Conservation (phyloP, 495 filamentous ascomycete species). For the Glonium stellatum region DNA sequence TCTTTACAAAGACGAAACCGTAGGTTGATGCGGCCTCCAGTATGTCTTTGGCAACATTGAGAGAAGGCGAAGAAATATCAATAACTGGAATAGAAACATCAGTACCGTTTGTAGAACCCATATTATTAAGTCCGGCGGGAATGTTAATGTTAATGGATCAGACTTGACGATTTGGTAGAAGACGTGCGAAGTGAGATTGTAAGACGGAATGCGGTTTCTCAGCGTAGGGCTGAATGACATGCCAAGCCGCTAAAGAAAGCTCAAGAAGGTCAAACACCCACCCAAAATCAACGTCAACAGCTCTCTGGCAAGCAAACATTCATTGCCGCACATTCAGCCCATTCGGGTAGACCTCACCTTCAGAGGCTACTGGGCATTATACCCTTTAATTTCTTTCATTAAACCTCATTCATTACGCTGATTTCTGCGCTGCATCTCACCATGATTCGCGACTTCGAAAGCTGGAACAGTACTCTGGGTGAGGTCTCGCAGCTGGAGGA, state of each 20-base stretch:
- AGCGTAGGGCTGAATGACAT: background rate
- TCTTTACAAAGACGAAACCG: slow-evolving; percentile 85
- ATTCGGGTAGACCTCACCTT: background rate
- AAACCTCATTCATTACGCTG: no score
- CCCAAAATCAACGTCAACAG: background rate
- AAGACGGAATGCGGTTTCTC: background rate
- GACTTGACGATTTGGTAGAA: no score
- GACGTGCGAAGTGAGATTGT: background rate
- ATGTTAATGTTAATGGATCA: no score
- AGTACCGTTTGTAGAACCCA: slow-evolving; percentile 38
- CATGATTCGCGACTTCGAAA: slow-evolving; percentile 55
- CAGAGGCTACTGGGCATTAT: background rate
- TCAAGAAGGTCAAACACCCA: background rate
- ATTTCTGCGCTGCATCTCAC: background rate
- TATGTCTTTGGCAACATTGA: slow-evolving; percentile 59
- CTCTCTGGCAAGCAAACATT: background rate
- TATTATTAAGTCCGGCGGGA: background rate
- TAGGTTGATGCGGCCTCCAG: slow-evolving; percentile 72
- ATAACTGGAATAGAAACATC: slow-evolving; percentile 63
- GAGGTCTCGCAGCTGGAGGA: slow-evolving; percentile 52
- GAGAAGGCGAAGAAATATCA: slow-evolving; percentile 53
- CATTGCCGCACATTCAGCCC: background rate
- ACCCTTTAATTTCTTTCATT: background rate
- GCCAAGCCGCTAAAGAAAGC: background rate
- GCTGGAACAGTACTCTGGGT: slow-evolving; percentile 46